phyloP scores from a whole-genome alignment of 176 grass and related monocot species.

The Puya raimondii region DNA sequence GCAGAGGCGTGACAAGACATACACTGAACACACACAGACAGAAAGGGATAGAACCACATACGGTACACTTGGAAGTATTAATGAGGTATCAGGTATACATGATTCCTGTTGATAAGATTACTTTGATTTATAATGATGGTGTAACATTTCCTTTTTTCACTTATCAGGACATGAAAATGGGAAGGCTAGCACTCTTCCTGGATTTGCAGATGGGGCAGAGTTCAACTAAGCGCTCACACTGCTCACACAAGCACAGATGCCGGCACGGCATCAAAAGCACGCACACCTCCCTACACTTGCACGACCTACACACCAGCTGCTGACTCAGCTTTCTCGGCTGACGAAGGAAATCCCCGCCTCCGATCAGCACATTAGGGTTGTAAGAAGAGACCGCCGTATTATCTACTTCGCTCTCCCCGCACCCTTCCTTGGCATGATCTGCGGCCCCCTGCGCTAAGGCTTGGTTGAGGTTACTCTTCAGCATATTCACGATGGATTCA shows the following conservation, averaged over 20 bases:
- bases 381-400: constrained; percentile 4
- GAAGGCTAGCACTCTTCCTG: constrained; percentile 36
- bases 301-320: constrained; percentile 26
- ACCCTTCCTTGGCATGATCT: constrained; percentile 38
- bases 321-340: neutral
- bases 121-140: neutral
- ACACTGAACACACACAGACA: too few species aligned
- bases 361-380: neutral
- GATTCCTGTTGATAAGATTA: neutral
- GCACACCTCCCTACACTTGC: constrained; percentile 14
- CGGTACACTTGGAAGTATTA: too few species aligned
- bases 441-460: constrained; percentile 19
- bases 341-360: constrained; percentile 21
- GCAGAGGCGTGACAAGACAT: too few species aligned
- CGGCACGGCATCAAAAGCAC: constrained; percentile 57
- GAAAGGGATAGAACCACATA: too few species aligned
- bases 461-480: constrained; percentile 40
- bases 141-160: too few species aligned
- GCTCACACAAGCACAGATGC: constrained; percentile 44
- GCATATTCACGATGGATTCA: constrained; percentile 23
- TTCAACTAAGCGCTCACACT: constrained; percentile 28
- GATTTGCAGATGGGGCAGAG: constrained; percentile 38
- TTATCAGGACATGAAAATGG: constrained; percentile 38
- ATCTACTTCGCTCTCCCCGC: constrained; percentile 38
- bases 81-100: too few species aligned